A percentile compares a stretch with the other conserved stretches of the same genome.
These are phyloP conservation scores for Candida pseudocylindracea DNA, from an alignment of 1,139 yeast species.

Conservation along the genomic window DNA sequence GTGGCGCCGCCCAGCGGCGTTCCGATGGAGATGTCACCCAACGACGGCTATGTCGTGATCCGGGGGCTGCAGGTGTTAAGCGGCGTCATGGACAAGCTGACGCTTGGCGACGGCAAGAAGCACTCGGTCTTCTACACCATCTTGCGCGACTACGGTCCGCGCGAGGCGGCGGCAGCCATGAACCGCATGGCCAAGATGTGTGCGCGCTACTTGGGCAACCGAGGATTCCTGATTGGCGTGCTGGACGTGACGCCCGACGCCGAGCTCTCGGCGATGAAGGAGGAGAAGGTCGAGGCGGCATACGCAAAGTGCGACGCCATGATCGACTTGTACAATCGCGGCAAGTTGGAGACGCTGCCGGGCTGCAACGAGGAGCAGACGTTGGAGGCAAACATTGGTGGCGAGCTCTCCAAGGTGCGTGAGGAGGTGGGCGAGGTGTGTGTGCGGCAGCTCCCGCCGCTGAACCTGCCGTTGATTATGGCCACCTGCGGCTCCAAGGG, in stretches of 20 bases:
- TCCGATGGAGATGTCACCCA: constrained; percentile 92
- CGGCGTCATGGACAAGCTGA: constrained; percentile 94
- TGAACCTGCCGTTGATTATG: constrained; percentile 95
- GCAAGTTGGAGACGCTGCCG: constrained; percentile 92
- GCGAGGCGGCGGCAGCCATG: constrained; percentile 92
- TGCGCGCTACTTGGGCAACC: constrained; percentile 81
- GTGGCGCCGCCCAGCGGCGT: constrained; percentile 40
- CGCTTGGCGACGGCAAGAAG: constrained; percentile 95
- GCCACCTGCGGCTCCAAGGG: constrained; percentile 99
- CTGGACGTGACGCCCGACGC: constrained; percentile 91
- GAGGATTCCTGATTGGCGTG: constrained; percentile 96
- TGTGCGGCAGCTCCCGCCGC: constrained; percentile 69
- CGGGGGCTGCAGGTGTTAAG: constrained; percentile 76
- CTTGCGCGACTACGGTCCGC: constrained; percentile 84
- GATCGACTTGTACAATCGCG: constrained; percentile 57
- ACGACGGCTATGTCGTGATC: constrained; percentile 83
- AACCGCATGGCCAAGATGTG: constrained; percentile 96
- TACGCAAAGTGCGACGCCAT: constrained; percentile 83
- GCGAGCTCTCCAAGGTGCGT: constrained; percentile 85
- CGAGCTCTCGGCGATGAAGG: constrained; percentile 59
- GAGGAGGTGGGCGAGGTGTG: constrained; percentile 98
- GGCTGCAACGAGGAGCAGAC: constrained; percentile 99
- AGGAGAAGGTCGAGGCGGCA: constrained; percentile 76
- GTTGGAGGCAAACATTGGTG: constrained; percentile 92
- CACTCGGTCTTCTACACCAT: constrained; percentile 93